Evolutionary conservation across 169 alveolate genomes (phyloP).

Genomic region (Plasmodium gonderi): DNA sequence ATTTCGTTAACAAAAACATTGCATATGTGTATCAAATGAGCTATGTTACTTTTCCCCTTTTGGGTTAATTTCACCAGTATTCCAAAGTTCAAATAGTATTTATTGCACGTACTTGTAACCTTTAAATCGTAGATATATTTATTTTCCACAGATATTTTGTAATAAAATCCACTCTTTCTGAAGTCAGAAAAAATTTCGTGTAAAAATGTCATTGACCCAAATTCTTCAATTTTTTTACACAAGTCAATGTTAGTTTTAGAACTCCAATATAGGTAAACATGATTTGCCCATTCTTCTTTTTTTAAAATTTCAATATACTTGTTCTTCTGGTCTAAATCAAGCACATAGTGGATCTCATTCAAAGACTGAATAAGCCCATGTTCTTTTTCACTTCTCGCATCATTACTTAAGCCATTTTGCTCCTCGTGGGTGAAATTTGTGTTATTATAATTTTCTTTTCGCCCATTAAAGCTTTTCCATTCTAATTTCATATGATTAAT

Average conservation of each 20-base stretch:
- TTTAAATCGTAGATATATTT: conserved; percentile 51
- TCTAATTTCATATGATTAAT: conserved; percentile 2
- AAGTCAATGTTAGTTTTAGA: conserved; percentile 53
- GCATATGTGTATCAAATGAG: conserved; percentile 61
- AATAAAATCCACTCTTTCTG: conserved; percentile 35
- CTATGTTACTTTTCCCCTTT: conserved; percentile 38
- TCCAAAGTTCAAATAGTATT: conserved; percentile 62
- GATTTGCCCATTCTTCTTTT: conserved; percentile 63
- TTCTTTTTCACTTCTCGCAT: neutral
- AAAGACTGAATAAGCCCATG: conserved; percentile 1
- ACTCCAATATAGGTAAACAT: conserved; percentile 63
- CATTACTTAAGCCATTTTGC: neutral
- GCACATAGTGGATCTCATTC: conserved; percentile 21
- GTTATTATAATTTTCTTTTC: neutral
- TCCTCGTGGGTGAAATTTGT: conserved; percentile 6
- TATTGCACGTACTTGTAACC: conserved; percentile 25
- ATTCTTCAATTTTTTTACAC: conserved; percentile 69
- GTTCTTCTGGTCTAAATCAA: conserved; percentile 57
- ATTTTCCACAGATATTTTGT: conserved; percentile 65
- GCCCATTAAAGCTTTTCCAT: neutral
- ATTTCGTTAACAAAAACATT: conserved; percentile 40
- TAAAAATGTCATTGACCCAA: conserved; percentile 41
- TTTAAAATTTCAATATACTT: conserved; percentile 56
- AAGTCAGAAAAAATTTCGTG: conserved; percentile 43
- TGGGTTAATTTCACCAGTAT: conserved; percentile 47